These are phyloP conservation scores for Yamadazyma mexicana DNA, from an alignment of 1,139 yeast species.

Conservation along the genomic window DNA sequence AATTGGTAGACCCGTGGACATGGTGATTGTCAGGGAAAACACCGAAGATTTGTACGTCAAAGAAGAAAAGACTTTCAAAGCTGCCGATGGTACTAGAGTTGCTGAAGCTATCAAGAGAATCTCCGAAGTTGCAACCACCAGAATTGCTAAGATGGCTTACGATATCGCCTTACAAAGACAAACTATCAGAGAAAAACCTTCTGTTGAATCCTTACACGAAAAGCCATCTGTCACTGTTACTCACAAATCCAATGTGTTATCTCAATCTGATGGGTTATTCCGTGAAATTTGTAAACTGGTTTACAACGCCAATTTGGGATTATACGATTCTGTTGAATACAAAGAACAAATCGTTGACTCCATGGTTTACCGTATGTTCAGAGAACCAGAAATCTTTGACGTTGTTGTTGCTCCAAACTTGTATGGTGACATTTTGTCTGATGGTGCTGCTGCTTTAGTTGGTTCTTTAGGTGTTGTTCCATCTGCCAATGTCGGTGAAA, in stretches of 20 bases:
- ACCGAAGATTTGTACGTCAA: constrained; percentile 96
- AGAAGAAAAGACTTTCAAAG: constrained; percentile 76
- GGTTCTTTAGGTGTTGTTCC: constrained; percentile 99
- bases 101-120: constrained; percentile 98
- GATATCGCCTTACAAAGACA: constrained; percentile 93
- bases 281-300: constrained; percentile 85
- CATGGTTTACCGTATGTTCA: constrained; percentile 97
- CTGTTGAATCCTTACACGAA: constrained; percentile 36
- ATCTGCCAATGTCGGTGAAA: constrained; percentile 95
- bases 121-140: constrained; percentile 79
- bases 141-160: constrained; percentile 87
- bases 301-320: constrained; percentile 63
- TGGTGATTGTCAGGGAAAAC: constrained; percentile 97
- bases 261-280: constrained; percentile 92
- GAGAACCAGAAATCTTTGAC: constrained; percentile 95
- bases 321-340: constrained; percentile 59
- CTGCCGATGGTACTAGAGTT: constrained; percentile 73
- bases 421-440: constrained; percentile 95
- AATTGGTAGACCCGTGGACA: constrained; percentile 83
- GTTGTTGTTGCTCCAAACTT: constrained; percentile 98
- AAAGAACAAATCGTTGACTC: constrained; percentile 98
- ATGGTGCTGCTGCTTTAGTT: constrained; percentile 98
- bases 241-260: constrained; percentile 93
- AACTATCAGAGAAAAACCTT: constrained; percentile 64
- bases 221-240: constrained; percentile 84